Conservation (phyloP, 345 rosid species). For the Toxicodendron radicans region DNA sequence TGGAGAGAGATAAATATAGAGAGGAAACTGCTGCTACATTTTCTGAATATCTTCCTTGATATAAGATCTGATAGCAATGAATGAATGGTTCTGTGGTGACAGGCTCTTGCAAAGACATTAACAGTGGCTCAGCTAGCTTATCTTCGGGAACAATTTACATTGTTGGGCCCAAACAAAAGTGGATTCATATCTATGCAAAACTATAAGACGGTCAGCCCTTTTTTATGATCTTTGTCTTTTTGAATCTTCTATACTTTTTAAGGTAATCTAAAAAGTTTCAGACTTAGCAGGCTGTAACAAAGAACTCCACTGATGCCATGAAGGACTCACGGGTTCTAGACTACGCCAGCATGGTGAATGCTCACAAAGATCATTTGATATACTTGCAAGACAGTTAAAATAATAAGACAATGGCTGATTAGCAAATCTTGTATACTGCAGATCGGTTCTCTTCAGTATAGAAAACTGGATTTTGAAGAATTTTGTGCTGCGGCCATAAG, state of each 20-base stretch:
- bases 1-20: not conserved
- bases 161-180: slow-evolving; percentile 74
- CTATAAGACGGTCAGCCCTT: slow-evolving; percentile 62
- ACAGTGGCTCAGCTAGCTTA: slow-evolving; percentile 73
- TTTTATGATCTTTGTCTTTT: not conserved
- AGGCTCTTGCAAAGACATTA: slow-evolving; percentile 83
- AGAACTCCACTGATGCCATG: slow-evolving; percentile 70
- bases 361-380: not conserved
- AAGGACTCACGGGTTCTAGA: slow-evolving; percentile 86
- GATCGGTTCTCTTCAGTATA: slow-evolving; percentile 68
- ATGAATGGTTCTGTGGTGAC: slow-evolving; percentile 23
- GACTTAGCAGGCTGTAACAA: slow-evolving; percentile 51
- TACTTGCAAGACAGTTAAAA: not conserved
- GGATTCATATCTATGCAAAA: slow-evolving; percentile 81
- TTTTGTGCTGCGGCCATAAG: slow-evolving; percentile 86
- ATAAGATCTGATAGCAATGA: not conserved
- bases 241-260: not conserved
- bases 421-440: slow-evolving; percentile 34
- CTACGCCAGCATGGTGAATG: slow-evolving; percentile 58
- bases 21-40: not conserved
- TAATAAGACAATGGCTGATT: slow-evolving; percentile 4
- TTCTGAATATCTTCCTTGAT: slow-evolving; percentile 10
- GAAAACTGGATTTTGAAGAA: slow-evolving; percentile 85
- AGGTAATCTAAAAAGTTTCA: slow-evolving; percentile 13
- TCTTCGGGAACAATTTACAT: slow-evolving; percentile 72